A percentile compares a stretch with the other conserved stretches of the same genome.
Evolutionary conservation across 106 monocot species (phyloP).

Genomic region (Platanthera zijinensis): DNA sequence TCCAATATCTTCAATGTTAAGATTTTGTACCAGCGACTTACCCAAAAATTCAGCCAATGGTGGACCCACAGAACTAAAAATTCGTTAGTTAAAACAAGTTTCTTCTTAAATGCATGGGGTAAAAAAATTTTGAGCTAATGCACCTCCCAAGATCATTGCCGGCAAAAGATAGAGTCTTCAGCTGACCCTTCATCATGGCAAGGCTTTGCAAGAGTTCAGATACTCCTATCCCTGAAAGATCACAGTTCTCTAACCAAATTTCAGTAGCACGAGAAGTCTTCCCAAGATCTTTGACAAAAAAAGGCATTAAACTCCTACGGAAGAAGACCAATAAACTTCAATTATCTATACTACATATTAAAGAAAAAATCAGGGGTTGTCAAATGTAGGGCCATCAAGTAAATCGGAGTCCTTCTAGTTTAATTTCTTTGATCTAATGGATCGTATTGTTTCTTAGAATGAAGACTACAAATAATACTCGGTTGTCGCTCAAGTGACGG

Average conservation of each 20-base stretch:
- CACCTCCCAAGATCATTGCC: conserved; percentile 83
- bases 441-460: too few species aligned
- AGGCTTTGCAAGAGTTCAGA: conserved; percentile 44
- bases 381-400: too few species aligned
- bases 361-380: too few species aligned
- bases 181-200: conserved; percentile 24
- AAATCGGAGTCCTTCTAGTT: too few species aligned
- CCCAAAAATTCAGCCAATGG: conserved; percentile 53
- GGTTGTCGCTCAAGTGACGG: too few species aligned
- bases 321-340: not conserved
- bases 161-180: conserved; percentile 64
- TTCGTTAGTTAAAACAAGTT: not conserved
- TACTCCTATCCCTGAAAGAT: conserved; percentile 46
- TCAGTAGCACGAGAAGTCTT: conserved; percentile 32
- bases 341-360: not conserved
- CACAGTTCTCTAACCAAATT: conserved; percentile 70
- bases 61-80: conserved; percentile 59
- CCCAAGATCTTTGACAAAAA: conserved; percentile 38
- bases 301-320: conserved; percentile 72
- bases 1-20: conserved; percentile 85
- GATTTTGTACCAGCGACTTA: conserved; percentile 30
- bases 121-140: not conserved
- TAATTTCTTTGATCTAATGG: too few species aligned
- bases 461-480: too few species aligned
- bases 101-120: not conserved